These are phyloP conservation scores for Ajuga reptans DNA, from an alignment of 305 asterid species.

Conservation along the genomic window DNA sequence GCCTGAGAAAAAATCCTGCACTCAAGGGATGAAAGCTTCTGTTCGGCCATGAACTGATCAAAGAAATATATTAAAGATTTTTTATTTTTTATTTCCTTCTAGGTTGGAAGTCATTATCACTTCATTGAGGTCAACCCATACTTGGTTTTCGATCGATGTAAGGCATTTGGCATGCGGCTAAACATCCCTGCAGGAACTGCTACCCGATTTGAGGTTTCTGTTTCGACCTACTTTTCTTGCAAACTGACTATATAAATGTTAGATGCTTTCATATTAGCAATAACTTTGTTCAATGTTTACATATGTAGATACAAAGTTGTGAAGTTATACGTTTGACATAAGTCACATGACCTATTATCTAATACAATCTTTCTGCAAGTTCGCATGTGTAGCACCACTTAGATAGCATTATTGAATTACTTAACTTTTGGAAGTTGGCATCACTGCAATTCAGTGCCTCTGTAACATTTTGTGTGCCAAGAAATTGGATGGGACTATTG, in stretches of 20 bases:
- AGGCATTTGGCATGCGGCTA: constrained; percentile 70
- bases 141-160: constrained; percentile 66
- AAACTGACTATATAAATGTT: constrained; percentile 1
- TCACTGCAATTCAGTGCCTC: neutral
- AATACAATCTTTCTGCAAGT: constrained; percentile 15
- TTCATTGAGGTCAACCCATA: constrained; percentile 79
- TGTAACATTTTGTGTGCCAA: neutral
- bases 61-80: neutral
- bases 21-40: neutral
- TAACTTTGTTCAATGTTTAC: neutral
- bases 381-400: constrained; percentile 12
- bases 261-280: neutral
- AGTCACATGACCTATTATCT: neutral
- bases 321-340: neutral
- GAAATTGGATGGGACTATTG: neutral
- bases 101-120: constrained; percentile 98
- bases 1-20: neutral
- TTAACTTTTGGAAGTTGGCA: constrained; percentile 5
- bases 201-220: constrained; percentile 73
- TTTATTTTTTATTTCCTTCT: constrained; percentile 16
- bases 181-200: constrained; percentile 95
- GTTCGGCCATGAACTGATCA: constrained; percentile 10
- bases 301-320: constrained; percentile 1
- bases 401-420: constrained; percentile 10
- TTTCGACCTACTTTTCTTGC: constrained; percentile 22